Percentiles rank a stretch among this genome's conserved stretches.
phyloP scores from a whole-genome alignment of 257 asterid genomes.

The Prunella vulgaris region DNA sequence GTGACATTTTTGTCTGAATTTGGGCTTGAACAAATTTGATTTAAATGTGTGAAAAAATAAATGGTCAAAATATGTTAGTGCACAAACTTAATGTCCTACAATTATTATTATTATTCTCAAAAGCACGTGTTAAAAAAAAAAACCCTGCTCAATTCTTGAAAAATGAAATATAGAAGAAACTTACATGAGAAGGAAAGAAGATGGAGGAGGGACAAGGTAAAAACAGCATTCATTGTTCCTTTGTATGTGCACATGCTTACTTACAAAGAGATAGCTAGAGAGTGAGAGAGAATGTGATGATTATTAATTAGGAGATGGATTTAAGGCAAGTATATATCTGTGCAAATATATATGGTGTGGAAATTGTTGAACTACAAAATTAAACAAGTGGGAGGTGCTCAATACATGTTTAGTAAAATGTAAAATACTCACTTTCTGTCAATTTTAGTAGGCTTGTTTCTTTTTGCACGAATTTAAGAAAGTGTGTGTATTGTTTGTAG shows the following conservation, averaged over 20 bases:
- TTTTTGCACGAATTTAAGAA: too few relatives aligned
- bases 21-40: too few relatives aligned
- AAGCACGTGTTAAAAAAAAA: too few relatives aligned
- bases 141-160: too few relatives aligned
- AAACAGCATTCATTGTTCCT: background rate
- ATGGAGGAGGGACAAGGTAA: slow-evolving; percentile 28
- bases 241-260: slow-evolving; percentile 22
- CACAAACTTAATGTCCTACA: too few relatives aligned
- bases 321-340: slow-evolving; percentile 11
- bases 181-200: slow-evolving; percentile 47
- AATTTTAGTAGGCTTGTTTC: too few relatives aligned
- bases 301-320: slow-evolving; percentile 4
- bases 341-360: background rate
- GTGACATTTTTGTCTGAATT: too few relatives aligned
- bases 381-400: background rate
- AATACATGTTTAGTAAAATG: slow-evolving; percentile 17
- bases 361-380: slow-evolving; percentile 35
- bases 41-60: too few relatives aligned
- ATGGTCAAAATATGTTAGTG: too few relatives aligned
- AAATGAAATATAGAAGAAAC: background rate
- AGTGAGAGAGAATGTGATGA: background rate
- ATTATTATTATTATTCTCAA: too few relatives aligned
- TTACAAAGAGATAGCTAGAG: background rate
- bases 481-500: too few relatives aligned
- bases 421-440: too few relatives aligned